Conservation (phyloP, 331 rosid genomes). For the Malus hybrid region DNA sequence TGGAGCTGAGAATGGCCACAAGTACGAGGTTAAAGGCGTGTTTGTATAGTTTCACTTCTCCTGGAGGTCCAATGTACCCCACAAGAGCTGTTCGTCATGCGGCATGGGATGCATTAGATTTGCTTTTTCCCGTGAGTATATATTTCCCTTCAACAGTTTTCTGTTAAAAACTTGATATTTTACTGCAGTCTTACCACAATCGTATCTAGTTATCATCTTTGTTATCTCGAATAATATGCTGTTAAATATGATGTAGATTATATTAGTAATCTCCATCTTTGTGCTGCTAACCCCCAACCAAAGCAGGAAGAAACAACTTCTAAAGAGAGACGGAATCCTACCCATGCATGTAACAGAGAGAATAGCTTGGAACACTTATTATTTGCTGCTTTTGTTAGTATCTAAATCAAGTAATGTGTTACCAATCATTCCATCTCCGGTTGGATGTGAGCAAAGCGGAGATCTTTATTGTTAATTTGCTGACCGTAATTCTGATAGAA, state of each 20-base stretch:
- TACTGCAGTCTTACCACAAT: neutral
- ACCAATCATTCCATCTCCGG: no score
- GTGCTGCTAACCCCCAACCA: no score
- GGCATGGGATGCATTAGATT: conserved; percentile 95
- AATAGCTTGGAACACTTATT: no score
- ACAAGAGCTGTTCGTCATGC: conserved; percentile 98
- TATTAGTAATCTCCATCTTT: no score
- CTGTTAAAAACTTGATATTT: neutral
- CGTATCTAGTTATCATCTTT: neutral
- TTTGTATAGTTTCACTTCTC: conserved; percentile 89
- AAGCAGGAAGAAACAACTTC: no score
- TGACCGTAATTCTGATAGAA: neutral
- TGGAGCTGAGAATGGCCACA: conserved; percentile 93
- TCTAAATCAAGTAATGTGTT: neutral
- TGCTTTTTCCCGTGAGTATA: conserved; percentile 76
- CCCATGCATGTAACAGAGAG: no score
- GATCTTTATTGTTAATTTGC: neutral
- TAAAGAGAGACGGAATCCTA: no score
- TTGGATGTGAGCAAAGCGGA: neutral
- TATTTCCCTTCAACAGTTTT: neutral
- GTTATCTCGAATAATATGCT: no score
- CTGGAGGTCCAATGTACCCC: conserved; percentile 97
- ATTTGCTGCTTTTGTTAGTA: no score
- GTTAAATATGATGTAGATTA: no score
- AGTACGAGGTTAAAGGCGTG: conserved; percentile 86